Base-by-base conservation (phyloP, 306 rosid genomes). In the Acacia confusa region DNA sequence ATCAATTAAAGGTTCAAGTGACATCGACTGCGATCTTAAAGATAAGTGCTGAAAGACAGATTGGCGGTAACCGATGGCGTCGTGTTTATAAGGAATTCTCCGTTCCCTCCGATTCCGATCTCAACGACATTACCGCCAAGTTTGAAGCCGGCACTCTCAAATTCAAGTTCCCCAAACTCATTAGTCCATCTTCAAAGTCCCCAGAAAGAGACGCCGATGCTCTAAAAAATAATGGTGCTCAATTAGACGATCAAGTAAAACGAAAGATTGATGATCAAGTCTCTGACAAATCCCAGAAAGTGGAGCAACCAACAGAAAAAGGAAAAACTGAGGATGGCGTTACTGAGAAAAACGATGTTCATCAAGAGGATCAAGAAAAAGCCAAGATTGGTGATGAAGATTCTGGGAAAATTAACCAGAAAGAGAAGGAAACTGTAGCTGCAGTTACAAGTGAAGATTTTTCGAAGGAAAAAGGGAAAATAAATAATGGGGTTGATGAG, bases 41-140 rank as follows among this genome's bases (percentile, higher is more conserved):
- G 82, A 41, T 94, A 48, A 52, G 25, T 0, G 96, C 97, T 8
- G 88, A 91, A 76, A 71, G 90, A 20, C 67, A 38, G n/a, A 36
- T 82, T 2, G 11, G 28, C 2, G 82, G 16, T 24, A 85, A 83
- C 60, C 79, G 24, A 70, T 70, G 88, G 92, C 92, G 87, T 57
- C 92, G 92, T 44, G 91, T 91, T 67, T 4, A 15, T 2, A 91
- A 75, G 66, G 97, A 94, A 70, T 82, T 91, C 47, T 20, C 85
- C 2, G 40, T 94, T 70, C 77, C 90, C 34, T 6, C 84, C 63
- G 71, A 89, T 70, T 85, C 88, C 45, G 83, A 88, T 79, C n/a
- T 71, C 41, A 43, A 77, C 8, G 72, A 70, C 3, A 84, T 91
- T 78, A 20, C 61, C 25, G 97, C 97, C 4, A 92, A 81, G n/a